Evolutionary conservation across 805 yeast genomes (phyloP).

Genomic region (Groenewaldozyma tartarivorans): DNA sequence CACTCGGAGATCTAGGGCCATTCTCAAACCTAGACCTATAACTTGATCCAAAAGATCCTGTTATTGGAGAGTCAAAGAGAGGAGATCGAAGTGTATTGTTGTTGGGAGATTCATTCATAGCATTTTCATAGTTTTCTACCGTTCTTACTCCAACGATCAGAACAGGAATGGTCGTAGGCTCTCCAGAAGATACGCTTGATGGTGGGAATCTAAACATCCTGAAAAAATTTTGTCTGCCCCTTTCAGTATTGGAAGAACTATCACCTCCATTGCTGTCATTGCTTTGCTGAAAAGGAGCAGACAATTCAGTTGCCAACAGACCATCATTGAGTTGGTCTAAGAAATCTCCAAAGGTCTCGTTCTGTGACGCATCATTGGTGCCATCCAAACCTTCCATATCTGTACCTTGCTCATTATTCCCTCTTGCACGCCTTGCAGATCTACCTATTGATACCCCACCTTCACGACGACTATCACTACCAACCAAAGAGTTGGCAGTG

Average conservation of each 20-base stretch:
- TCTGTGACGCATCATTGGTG: slow-evolving; percentile 20
- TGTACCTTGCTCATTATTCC: slow-evolving; percentile 8
- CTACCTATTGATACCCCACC: slow-evolving; percentile 15
- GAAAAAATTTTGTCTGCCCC: slow-evolving; percentile 22
- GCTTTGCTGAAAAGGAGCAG: slow-evolving; percentile 15
- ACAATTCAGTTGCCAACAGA: slow-evolving; percentile 31
- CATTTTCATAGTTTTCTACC: slow-evolving; percentile 18
- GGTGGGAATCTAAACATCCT: slow-evolving; percentile 28
- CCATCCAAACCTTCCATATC: slow-evolving; percentile 7
- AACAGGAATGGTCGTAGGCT: slow-evolving; percentile 32
- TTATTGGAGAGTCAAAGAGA: background rate
- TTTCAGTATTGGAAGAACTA: slow-evolving; percentile 3
- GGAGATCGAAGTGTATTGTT: background rate
- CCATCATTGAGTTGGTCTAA: slow-evolving; percentile 33
- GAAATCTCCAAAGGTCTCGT: slow-evolving; percentile 38
- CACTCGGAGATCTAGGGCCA: background rate
- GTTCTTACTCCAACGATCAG: slow-evolving; percentile 42
- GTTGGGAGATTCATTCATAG: slow-evolving; percentile 3
- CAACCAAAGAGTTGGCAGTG: slow-evolving; percentile 34
- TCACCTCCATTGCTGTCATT: slow-evolving; percentile 6
- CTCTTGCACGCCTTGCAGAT: no score
- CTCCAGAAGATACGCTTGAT: slow-evolving; percentile 21
- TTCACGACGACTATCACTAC: slow-evolving; percentile 11
- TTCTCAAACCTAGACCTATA: background rate
- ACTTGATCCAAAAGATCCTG: slow-evolving; percentile 1